Base-by-base conservation (phyloP, 768 basidiomycete genomes). In the Trametes punicea region DNA sequence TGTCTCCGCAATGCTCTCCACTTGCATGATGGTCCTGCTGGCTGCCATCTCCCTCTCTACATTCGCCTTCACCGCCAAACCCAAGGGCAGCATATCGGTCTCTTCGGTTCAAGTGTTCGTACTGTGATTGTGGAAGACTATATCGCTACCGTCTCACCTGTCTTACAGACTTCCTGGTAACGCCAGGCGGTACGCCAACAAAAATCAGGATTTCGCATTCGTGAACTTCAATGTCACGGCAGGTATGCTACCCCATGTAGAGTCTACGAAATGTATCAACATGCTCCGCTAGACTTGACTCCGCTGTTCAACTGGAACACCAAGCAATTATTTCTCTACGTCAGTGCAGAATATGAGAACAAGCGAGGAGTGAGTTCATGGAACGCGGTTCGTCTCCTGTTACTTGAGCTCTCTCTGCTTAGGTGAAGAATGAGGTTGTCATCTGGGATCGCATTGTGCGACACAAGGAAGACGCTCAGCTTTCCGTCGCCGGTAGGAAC, bases 221-320 rank as follows among this genome's bases (percentile, higher is more conserved):
- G 80, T 91, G 33, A 81, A 86, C 66, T 93, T 94, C 74, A 86
- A 93, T 69, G 73, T 91, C 47, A 81, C 80, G 41, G 88, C 90
- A 40, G 93, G 93, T 89, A 64, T 62, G 81, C 65, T 31, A 31
- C 31, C 6, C 31, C 13, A n/a, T n/a, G n/a, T n/a, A n/a, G n/a
- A n/a, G n/a, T n/a, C n/a, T n/a, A n/a, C n/a, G n/a, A n/a, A n/a
- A n/a, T n/a, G n/a, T n/a, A n/a, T n/a, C n/a, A n/a, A n/a, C n/a
- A n/a, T n/a, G n/a, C n/a, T n/a, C n/a, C n/a, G n/a, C 44, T 60
- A 93, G 93, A 96, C 72, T 75, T 96, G 4, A 75, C 81, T 8
- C 83, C 93, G 11, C 76, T 96, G 27, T 96, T 94, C 73, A 75
- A 94, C 72, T 96, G 93, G 93, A 96, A 96, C 71, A 95, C 93